A percentile compares a stretch with the other conserved stretches of the same genome.
Evolutionary conservation across 345 rosid genomes (phyloP).

Genomic region (Rhizophora apiculata): DNA sequence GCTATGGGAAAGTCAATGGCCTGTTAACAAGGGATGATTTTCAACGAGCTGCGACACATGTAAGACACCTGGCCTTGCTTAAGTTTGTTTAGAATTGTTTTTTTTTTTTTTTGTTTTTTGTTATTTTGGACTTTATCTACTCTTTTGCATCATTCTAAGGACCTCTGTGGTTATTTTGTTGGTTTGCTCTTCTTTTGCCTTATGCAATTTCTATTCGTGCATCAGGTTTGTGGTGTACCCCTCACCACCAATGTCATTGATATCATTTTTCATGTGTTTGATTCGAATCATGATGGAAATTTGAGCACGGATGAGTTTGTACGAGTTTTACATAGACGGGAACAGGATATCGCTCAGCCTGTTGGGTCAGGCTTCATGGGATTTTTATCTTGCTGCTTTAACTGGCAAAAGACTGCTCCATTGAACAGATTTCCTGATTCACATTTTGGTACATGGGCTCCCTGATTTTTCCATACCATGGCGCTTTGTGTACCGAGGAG

Average conservation of each 20-base stretch:
- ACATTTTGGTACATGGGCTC: neutral
- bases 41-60: constrained; percentile 80
- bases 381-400: constrained; percentile 40
- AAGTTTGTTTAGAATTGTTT: neutral
- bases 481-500: neutral
- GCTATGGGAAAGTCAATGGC: constrained; percentile 79
- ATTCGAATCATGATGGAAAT: constrained; percentile 62
- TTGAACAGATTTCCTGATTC: constrained; percentile 27
- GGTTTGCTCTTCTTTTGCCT: neutral
- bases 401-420: constrained; percentile 33
- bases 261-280: constrained; percentile 76
- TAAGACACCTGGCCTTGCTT: constrained; percentile 29
- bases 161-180: neutral
- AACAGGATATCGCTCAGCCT: constrained; percentile 67
- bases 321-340: constrained; percentile 55
- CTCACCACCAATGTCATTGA: constrained; percentile 64
- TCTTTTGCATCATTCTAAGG: no score
- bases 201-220: neutral
- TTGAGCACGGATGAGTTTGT: constrained; percentile 71
- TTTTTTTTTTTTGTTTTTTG: neutral
- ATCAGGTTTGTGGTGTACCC: constrained; percentile 66
- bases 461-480: no score
- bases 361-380: constrained; percentile 45
- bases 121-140: neutral
- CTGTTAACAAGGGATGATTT: constrained; percentile 67